phyloP scores from a whole-genome alignment of 2,329 filamentous ascomycete genomes.

The Helminthosporium solani region DNA sequence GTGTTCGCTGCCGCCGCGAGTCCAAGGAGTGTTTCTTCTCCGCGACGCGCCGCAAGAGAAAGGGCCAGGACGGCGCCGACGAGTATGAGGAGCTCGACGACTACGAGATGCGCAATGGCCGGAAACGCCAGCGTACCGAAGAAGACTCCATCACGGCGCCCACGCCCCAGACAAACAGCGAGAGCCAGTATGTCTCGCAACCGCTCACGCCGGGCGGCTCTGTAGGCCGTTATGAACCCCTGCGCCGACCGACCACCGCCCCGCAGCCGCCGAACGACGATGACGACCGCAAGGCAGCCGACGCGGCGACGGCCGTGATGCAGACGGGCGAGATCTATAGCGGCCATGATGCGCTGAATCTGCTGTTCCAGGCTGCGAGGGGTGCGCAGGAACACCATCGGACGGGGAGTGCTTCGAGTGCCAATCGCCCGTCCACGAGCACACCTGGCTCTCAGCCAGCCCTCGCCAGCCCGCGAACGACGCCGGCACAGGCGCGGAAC shows the following conservation, averaged over 20 bases:
- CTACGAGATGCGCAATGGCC: slow-evolving; percentile 70
- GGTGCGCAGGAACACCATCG: slow-evolving; percentile 47
- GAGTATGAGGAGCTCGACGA: slow-evolving; percentile 53
- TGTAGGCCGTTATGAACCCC: slow-evolving; percentile 64
- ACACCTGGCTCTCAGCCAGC: slow-evolving; percentile 40
- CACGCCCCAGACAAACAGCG: slow-evolving; percentile 12
- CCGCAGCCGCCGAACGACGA: slow-evolving; percentile 41
- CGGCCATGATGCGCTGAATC: slow-evolving; percentile 86
- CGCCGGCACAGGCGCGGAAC: slow-evolving; percentile 22
- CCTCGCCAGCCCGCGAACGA: slow-evolving; percentile 37
- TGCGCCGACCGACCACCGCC: slow-evolving; percentile 59
- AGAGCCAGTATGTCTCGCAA: slow-evolving; percentile 38
- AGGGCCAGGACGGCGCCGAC: slow-evolving; percentile 57
- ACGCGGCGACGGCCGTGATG: slow-evolving; percentile 60
- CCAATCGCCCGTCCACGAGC: slow-evolving; percentile 38
- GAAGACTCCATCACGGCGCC: slow-evolving; percentile 32
- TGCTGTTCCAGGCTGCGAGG: slow-evolving; percentile 81
- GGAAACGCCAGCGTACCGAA: slow-evolving; percentile 62
- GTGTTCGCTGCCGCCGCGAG: slow-evolving; percentile 88
- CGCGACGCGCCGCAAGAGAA: slow-evolving; percentile 88
- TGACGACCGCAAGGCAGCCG: slow-evolving; percentile 59
- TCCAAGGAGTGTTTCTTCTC: slow-evolving; percentile 98
- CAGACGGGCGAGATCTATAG: slow-evolving; percentile 75
- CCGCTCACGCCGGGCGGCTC: slow-evolving; percentile 68
- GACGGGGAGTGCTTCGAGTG: slow-evolving; percentile 47